Evolutionary conservation across 305 asterid species (phyloP), one percentile per base, ranked within the genome.

Genomic region (Solanum chacoense): DNA sequence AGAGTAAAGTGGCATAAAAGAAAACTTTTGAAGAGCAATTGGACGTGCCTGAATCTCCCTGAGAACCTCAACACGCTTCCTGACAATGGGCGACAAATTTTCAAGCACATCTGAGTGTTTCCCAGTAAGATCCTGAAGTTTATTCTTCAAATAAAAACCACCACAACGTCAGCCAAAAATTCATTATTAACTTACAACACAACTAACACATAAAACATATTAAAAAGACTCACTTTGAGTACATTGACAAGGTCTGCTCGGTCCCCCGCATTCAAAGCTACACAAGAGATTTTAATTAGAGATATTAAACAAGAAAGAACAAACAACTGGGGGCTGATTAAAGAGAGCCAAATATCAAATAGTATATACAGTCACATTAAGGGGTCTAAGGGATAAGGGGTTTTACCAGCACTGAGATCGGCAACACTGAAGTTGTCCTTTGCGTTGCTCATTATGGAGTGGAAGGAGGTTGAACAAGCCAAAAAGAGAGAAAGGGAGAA

Each of bases 31-130:
- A 50, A 38, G 12, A 38, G 42, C 42, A 38, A 38, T 38, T 38
- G 42, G 42, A 90, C 92, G 81, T 84, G 76, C 98, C 95, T 95
- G 99, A 59, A 93, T 89, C 88, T 92, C 96, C 91, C 95, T 92
- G 1, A 96, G 93, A 84, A 77, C 91, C 45, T 93, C 97, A 38
- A 96, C 97, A 22, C 98, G 98, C 77, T 93, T 94, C 89, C 94
- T 92, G 59, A 95, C 96, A 40, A 16, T 73, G 7, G 96, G 96
- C 1, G 98, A 16, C 87, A 95, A 88, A 89, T 34, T 93, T 90
- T 95, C 98, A 5, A 96, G 94, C 92, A 94, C 94, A 40, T 93
- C 96, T 1, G 95, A 88, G 91, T 93, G 98, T 93, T 94, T 93
- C 71, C 95, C 97, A 34, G 98, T 94, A 85, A 96, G 95, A 92